Evolutionary conservation across 1,139 yeast genomes (phyloP).

Genomic region (Yamadazyma trypodendri): DNA sequence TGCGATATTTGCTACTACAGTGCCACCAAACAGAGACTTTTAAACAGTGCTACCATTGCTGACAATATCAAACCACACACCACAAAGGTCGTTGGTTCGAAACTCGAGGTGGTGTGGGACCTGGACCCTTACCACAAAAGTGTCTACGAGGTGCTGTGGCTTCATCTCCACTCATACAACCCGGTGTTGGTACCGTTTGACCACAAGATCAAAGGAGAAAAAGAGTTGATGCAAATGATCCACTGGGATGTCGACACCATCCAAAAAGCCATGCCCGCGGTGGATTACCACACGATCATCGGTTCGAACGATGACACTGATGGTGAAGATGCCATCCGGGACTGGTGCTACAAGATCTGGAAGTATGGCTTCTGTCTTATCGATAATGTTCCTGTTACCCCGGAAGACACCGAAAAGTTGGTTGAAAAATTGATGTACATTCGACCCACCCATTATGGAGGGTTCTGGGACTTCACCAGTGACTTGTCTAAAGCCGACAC

Average conservation of each 20-base stretch:
- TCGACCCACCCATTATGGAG: conserved; percentile 76
- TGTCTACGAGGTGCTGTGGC: conserved; percentile 50
- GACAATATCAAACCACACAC: conserved; percentile 33
- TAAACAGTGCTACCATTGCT: conserved; percentile 57
- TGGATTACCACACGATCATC: conserved; percentile 51
- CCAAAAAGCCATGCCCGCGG: conserved; percentile 46
- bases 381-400: conserved; percentile 60
- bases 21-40: conserved; percentile 61
- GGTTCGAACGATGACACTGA: conserved; percentile 25
- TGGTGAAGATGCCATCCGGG: conserved; percentile 45
- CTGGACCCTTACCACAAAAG: conserved; percentile 49
- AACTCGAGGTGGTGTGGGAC: conserved; percentile 42
- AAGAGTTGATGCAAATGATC: conserved; percentile 27
- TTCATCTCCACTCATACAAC: conserved; percentile 56
- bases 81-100: conserved; percentile 9
- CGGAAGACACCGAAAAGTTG: conserved; percentile 60
- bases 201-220: conserved; percentile 27
- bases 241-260: conserved; percentile 55
- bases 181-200: conserved; percentile 43
- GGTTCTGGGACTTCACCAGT: conserved; percentile 80
- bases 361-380: conserved; percentile 65
- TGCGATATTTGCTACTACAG: conserved; percentile 60
- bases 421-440: conserved; percentile 63
- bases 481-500: conserved; percentile 72
- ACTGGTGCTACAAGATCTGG: conserved; percentile 61